Percentiles rank a stretch among this genome's conserved stretches.
These are phyloP conservation scores for Botryosphaeria dothidea DNA, from an alignment of 2,329 filamentous ascomycete genomes.

Conservation along the genomic window DNA sequence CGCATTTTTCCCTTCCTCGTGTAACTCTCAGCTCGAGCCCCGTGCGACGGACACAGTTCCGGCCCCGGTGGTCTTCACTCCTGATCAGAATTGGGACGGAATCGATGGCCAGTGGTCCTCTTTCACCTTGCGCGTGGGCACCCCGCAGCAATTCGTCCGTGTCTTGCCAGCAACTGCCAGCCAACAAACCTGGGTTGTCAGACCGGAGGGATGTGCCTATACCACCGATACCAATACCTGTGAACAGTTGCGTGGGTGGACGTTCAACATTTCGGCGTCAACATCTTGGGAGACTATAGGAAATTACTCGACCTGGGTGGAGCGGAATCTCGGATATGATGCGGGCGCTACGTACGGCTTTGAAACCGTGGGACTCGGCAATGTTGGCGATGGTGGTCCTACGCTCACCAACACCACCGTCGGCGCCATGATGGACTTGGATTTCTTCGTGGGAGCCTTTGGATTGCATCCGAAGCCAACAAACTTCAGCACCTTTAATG, in stretches of 20 bases:
- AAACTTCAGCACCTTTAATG: slow-evolving; percentile 42
- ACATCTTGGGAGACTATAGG: slow-evolving; percentile 36
- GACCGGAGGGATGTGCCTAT: slow-evolving; percentile 35
- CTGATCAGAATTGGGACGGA: slow-evolving; percentile 39
- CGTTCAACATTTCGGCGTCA: slow-evolving; percentile 34
- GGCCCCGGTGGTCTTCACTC: slow-evolving; percentile 33
- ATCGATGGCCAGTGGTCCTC: slow-evolving; percentile 35
- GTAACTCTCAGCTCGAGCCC: neutral
- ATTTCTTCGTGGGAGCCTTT: slow-evolving; percentile 41
- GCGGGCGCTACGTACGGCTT: slow-evolving; percentile 37
- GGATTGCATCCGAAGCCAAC: slow-evolving; percentile 38
- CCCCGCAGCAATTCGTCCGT: slow-evolving; percentile 30
- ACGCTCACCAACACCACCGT: slow-evolving; percentile 37
- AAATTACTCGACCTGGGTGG: slow-evolving; percentile 30
- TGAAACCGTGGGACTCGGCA: slow-evolving; percentile 36
- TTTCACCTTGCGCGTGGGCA: slow-evolving; percentile 33
- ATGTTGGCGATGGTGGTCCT: slow-evolving; percentile 29
- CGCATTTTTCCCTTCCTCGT: neutral
- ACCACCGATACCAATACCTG: slow-evolving; percentile 29
- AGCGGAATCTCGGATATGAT: slow-evolving; percentile 29
- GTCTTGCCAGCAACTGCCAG: slow-evolving; percentile 37
- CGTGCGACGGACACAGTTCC: neutral
- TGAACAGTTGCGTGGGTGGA: slow-evolving; percentile 29
- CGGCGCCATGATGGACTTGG: slow-evolving; percentile 34
- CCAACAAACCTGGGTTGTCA: slow-evolving; percentile 36